Evolutionary conservation across 441 rosid species (phyloP).

Genomic region (Populus trichocarpa): DNA sequence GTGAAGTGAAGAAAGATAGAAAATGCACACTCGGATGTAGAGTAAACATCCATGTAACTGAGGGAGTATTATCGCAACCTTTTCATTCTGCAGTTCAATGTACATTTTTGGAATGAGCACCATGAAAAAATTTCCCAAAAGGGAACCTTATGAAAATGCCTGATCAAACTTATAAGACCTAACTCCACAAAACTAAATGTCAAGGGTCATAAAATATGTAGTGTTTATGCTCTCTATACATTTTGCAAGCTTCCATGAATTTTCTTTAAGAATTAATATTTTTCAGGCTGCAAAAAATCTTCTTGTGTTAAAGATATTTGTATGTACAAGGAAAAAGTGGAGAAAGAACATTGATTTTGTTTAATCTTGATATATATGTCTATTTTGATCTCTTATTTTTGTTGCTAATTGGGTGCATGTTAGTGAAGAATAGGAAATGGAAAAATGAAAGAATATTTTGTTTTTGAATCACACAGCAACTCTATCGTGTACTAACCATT

Average conservation of each 20-base stretch:
- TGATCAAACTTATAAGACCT: not conserved
- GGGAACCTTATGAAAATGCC: not conserved
- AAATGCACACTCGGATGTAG: not conserved
- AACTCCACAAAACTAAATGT: not conserved
- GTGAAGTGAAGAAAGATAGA: not conserved
- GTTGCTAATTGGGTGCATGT: too few species aligned
- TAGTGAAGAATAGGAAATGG: too few species aligned
- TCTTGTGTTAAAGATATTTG: too few species aligned
- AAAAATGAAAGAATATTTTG: too few species aligned
- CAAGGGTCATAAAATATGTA: not conserved
- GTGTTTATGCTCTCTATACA: not conserved
- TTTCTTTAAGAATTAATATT: not conserved
- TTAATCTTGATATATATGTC: too few species aligned
- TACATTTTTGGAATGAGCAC: not conserved
- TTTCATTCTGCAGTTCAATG: not conserved
- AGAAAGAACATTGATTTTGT: too few species aligned
- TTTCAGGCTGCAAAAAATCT: too few species aligned
- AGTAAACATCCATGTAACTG: not conserved
- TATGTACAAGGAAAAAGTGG: too few species aligned
- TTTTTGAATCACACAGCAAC: too few species aligned
- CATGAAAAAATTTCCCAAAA: not conserved
- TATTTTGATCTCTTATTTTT: too few species aligned
- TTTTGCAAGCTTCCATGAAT: too few species aligned
- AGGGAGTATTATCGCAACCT: not conserved
- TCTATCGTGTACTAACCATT: too few species aligned